Base-by-base conservation (phyloP, 805 yeast species). In the Candida sakaeoensis region DNA sequence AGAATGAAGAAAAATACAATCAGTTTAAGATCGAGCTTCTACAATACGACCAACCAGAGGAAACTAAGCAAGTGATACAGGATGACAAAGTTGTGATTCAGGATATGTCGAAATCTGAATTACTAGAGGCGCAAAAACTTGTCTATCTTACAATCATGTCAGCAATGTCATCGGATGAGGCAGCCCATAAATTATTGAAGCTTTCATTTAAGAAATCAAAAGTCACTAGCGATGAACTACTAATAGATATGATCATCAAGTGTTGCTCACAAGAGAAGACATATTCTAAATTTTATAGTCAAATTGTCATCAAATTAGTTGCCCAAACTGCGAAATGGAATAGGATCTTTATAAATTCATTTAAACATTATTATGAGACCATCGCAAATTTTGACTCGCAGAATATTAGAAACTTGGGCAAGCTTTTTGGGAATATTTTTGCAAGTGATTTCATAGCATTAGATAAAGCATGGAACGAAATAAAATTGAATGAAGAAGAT, bases 141-240 rank as follows among this genome's bases (percentile, higher is more conserved):
- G 83, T 91, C 2, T 91, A 91, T 51, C 63, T 90, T 21, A 82
- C 91, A 0, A 66, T 93, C 8, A 88, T 86, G 82, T 87, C 96
- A 16, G 80, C 95, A 44, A 77, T 91, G 82, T 82, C 95, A 0
- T 80, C 90, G 4, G 95, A 87, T 49, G 99, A 93, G 65, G 91
- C 95, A 0, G 89, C 87, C 1, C 98, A 90, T 58, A 90, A 90
- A 57, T 61, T 93, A 5, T 50, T 85, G 29, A 76, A 74, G 52
- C 52, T 85, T 17, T 54, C 49, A 8, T 48, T 54, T 19, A 24
- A 32, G n/a, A 40, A 43, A 18, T 37, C 33, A 39, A 77, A 80
- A 48, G 21, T 29, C 16, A 36, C 65, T 7, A 68, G 75, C 33
- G 77, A 80, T 48, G 59, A 60, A 4, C 74, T 75, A 48, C 68